phyloP scores from a whole-genome alignment of 495 filamentous ascomycete genomes.

The Hyaloscypha variabilis region DNA sequence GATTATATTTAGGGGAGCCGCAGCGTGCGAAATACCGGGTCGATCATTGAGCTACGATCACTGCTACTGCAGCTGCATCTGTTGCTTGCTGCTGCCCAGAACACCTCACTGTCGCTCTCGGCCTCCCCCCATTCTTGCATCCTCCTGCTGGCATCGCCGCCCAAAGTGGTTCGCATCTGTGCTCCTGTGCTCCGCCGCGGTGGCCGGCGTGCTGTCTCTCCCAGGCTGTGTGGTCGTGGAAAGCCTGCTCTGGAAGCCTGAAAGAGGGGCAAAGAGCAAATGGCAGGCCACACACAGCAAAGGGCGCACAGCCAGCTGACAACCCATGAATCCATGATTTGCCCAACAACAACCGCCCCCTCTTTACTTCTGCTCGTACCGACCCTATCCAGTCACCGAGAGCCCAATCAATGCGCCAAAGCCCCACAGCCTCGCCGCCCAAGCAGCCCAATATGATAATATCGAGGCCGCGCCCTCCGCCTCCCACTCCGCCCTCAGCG shows the following conservation, averaged over 20 bases:
- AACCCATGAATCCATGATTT: no score
- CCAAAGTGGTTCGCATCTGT: not conserved
- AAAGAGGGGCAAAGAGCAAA: slow-evolving; percentile 16
- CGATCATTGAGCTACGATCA: no score
- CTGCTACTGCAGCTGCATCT: no score
- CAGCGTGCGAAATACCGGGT: not conserved
- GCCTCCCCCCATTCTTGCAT: not conserved
- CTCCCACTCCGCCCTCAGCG: not conserved
- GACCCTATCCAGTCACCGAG: slow-evolving; percentile 11
- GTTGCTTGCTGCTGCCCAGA: not conserved
- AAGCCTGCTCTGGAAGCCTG: slow-evolving; percentile 30
- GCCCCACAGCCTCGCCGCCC: slow-evolving; percentile 15
- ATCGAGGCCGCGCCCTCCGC: not conserved
- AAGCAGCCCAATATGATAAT: slow-evolving; percentile 16
- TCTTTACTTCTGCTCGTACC: slow-evolving; percentile 6
- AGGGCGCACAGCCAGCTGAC: slow-evolving; percentile 15
- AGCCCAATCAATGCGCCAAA: not conserved
- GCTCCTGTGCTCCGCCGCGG: slow-evolving; percentile 2
- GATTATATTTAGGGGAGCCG: not conserved
- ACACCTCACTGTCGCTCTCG: not conserved
- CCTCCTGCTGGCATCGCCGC: not conserved
- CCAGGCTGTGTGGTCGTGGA: not conserved
- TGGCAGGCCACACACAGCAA: not conserved
- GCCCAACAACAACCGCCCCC: slow-evolving; percentile 3
- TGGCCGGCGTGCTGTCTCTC: not conserved